Evolutionary conservation across 2,329 filamentous ascomycete species (phyloP), one percentile per base, ranked within the genome.

Genomic region (Botrytis tulipae): DNA sequence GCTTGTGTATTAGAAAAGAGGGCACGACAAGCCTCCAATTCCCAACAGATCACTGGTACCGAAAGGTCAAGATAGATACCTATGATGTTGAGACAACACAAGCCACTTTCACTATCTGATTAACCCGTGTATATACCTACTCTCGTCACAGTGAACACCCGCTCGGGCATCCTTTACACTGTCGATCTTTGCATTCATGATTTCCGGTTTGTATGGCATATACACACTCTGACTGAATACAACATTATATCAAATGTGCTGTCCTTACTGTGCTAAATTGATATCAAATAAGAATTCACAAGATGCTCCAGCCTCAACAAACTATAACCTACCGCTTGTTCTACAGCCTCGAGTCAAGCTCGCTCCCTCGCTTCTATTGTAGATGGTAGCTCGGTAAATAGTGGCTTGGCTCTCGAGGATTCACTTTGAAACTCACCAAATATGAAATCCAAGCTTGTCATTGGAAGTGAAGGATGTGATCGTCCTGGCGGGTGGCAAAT

Each of bases 351-450:
- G 29, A 65, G 40, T 65, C 42, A 37, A 37, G 16, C n/a, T 67
- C 48, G 44, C 44, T 54, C 25, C 25, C 51, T 67, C 63, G 44
- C 63, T 67, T 67, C 29, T 22, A 51, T 46, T 5, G 25, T 46
- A 32, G 20, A 32, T 22, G 40, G 44, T 48, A 40, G 46, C 37
- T 68, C 51, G 32, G 35, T 29, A 54, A 29, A 37, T 42, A 22
- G 65, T 9, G 65, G 46, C 65, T 68, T 68, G 25, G 25, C 65
- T 68, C 37, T 32, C 8, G 51, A 48, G 46, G 63, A 67, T 32
- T 68, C 65, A 68, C 46, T 68, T 4, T 68, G 65, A 68, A 68
- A 68, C 65, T 51, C 35, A 14, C 54, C 65, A 46, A n/a, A 25
- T 35, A 46, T 48, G 62, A 10, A 29, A 18, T 57, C n/a, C 51